phyloP scores from a whole-genome alignment of 768 basidiomycete species.

The Boletus sensibilis region DNA sequence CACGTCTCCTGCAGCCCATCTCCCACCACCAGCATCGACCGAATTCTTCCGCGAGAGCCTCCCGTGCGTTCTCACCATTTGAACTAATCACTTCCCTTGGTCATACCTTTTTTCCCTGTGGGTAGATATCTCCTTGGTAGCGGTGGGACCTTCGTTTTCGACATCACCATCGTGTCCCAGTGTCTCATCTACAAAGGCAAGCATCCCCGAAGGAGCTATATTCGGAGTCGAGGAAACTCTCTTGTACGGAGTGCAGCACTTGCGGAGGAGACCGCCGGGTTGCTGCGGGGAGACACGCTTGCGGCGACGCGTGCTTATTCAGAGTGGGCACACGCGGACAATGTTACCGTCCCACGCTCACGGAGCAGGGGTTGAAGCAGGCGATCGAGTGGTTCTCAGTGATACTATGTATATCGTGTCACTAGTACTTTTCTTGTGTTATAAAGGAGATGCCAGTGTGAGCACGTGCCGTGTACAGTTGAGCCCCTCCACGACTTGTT shows the following conservation, averaged over 20 bases:
- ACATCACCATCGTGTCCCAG: slow-evolving; percentile 87
- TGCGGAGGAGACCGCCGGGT: slow-evolving; percentile 50
- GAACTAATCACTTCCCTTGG: neutral
- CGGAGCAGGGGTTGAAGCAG: slow-evolving; percentile 40
- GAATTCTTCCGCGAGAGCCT: slow-evolving; percentile 77
- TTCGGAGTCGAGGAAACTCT: slow-evolving; percentile 29
- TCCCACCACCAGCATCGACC: slow-evolving; percentile 57
- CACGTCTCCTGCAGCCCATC: slow-evolving; percentile 61
- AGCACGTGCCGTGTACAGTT: slow-evolving; percentile 17
- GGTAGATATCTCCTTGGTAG: slow-evolving; percentile 84
- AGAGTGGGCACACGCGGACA: slow-evolving; percentile 23
- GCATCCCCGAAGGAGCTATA: slow-evolving; percentile 34
- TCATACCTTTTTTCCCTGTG: neutral
- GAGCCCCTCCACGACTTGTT: neutral
- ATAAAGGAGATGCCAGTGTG: neutral
- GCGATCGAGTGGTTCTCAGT: neutral
- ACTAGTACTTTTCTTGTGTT: neutral
- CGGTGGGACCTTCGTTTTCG: slow-evolving; percentile 90
- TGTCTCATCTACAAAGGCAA: slow-evolving; percentile 70
- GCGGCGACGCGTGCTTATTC: slow-evolving; percentile 29
- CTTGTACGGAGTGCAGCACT: slow-evolving; percentile 26
- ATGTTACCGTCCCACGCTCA: slow-evolving; percentile 25
- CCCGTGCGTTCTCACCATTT: slow-evolving; percentile 56
- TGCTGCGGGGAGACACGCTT: slow-evolving; percentile 45
- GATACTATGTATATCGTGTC: slow-evolving; percentile 2